Evolutionary conservation across 345 rosid genomes (phyloP).

Genomic region (Aurinia saxatilis): DNA sequence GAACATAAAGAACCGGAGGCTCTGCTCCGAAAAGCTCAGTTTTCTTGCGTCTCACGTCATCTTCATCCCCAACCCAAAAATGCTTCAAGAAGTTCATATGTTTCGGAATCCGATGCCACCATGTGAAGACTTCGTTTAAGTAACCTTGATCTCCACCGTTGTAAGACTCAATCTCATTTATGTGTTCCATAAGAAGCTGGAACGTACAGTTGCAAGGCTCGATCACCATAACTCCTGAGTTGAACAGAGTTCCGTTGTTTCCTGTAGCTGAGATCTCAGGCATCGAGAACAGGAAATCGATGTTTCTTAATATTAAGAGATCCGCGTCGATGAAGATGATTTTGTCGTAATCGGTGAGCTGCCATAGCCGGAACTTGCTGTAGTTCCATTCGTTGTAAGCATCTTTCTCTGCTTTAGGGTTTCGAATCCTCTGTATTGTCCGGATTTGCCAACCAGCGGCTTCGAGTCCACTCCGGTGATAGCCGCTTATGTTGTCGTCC

Average conservation of each 20-base stretch:
- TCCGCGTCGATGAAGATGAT: constrained; percentile 93
- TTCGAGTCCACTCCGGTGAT: constrained; percentile 79
- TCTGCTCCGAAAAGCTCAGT: constrained; percentile 70
- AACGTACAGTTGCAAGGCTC: constrained; percentile 87
- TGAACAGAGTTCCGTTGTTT: constrained; percentile 77
- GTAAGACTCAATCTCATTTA: constrained; percentile 76
- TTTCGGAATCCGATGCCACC: constrained; percentile 93
- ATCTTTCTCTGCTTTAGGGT: constrained; percentile 93
- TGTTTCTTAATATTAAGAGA: constrained; percentile 74
- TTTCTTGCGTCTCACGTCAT: constrained; percentile 62
- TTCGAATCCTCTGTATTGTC: constrained; percentile 77
- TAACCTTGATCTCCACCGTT: constrained; percentile 94
- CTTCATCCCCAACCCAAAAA: constrained; percentile 81
- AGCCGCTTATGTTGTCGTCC: constrained; percentile 62
- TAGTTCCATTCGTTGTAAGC: constrained; percentile 98
- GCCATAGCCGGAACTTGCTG: constrained; percentile 96
- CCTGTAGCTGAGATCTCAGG: constrained; percentile 87
- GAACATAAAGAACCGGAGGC: constrained; percentile 79
- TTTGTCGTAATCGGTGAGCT: constrained; percentile 87
- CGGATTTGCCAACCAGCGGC: constrained; percentile 92
- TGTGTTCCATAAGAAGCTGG: constrained; percentile 75
- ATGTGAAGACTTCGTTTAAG: constrained; percentile 83
- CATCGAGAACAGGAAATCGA: constrained; percentile 80
- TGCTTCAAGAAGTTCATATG: constrained; percentile 88
- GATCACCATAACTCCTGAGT: constrained; percentile 84